Conservation (phyloP, 2,329 filamentous ascomycete genomes). For the Fusarium papillatum region DNA sequence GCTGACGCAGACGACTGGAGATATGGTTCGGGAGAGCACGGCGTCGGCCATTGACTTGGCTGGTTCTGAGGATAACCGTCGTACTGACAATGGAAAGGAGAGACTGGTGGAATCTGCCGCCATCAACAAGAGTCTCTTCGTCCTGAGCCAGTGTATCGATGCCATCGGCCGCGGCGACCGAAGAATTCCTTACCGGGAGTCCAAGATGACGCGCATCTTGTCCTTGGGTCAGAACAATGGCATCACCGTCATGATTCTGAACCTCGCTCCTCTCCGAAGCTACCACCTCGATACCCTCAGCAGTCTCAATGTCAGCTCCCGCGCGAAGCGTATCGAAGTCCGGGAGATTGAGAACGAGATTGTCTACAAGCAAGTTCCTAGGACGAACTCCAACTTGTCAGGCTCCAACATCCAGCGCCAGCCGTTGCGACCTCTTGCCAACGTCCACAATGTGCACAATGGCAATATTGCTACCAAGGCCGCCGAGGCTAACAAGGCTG, state of each 20-base stretch:
- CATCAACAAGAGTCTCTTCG: constrained; percentile 98
- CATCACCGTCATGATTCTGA: constrained; percentile 96
- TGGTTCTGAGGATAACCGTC: constrained; percentile 94
- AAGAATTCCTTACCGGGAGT: constrained; percentile 93
- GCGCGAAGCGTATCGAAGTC: constrained; percentile 96
- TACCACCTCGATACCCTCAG: constrained; percentile 96
- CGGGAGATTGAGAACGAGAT: constrained; percentile 97
- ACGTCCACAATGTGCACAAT: constrained; percentile 80
- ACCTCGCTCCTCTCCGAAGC: constrained; percentile 89
- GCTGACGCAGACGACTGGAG: constrained; percentile 80
- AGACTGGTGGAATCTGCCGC: constrained; percentile 94
- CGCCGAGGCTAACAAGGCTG: constrained; percentile 62
- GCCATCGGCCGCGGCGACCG: constrained; percentile 83
- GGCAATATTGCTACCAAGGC: constrained; percentile 64
- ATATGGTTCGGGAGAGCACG: constrained; percentile 80
- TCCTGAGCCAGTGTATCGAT: constrained; percentile 94
- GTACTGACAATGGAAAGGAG: constrained; percentile 95
- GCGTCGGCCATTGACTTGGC: constrained; percentile 96
- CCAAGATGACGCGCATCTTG: constrained; percentile 96
- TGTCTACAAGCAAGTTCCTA: constrained; percentile 82
- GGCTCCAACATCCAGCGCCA: constrained; percentile 70
- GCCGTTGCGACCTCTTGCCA: constrained; percentile 82
- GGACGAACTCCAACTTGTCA: constrained; percentile 58
- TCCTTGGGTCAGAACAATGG: constrained; percentile 95
- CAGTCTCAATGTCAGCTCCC: constrained; percentile 94